phyloP scores from a whole-genome alignment of 2,329 filamentous ascomycete genomes.

The Sordariomycetes sp. region DNA sequence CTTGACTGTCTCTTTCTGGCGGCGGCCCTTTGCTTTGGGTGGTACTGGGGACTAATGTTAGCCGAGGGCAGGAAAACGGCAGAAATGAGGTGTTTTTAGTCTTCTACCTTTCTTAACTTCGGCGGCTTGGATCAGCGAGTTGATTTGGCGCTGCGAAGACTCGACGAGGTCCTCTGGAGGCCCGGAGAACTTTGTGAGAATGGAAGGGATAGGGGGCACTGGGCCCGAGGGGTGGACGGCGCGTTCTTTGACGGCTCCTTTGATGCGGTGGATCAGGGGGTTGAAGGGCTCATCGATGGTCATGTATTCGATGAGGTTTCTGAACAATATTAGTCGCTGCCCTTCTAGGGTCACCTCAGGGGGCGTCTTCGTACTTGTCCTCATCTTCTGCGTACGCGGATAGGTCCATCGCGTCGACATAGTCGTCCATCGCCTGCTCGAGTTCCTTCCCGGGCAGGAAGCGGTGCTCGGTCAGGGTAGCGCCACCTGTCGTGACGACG shows the following conservation, averaged over 20 bases:
- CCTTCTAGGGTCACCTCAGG: neutral
- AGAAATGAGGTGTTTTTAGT: neutral
- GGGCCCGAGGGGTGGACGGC: conserved; percentile 62
- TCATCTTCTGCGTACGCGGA: conserved; percentile 61
- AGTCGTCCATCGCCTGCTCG: conserved; percentile 74
- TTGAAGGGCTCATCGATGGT: conserved; percentile 74
- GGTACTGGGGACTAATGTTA: conserved; percentile 44
- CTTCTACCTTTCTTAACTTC: conserved; percentile 70
- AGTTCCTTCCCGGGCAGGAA: conserved; percentile 70
- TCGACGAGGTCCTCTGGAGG: conserved; percentile 58
- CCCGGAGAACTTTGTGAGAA: conserved; percentile 61
- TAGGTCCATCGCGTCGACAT: conserved; percentile 89
- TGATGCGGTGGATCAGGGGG: conserved; percentile 78
- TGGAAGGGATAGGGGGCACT: conserved; percentile 49
- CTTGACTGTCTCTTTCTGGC: conserved; percentile 59
- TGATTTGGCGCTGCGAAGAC: conserved; percentile 45
- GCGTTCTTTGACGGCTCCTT: conserved; percentile 72
- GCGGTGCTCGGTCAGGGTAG: conserved; percentile 68
- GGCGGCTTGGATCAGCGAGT: conserved; percentile 55
- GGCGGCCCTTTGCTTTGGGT: conserved; percentile 65
- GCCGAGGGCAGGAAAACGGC: neutral
- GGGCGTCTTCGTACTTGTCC: conserved; percentile 41
- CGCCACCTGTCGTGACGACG: conserved; percentile 78
- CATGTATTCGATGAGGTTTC: conserved; percentile 55
- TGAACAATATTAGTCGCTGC: conserved; percentile 8